A percentile compares a stretch with the other conserved stretches of the same genome.
Evolutionary conservation across 2,329 filamentous ascomycete species (phyloP).

Genomic region (Coniella lustricola): DNA sequence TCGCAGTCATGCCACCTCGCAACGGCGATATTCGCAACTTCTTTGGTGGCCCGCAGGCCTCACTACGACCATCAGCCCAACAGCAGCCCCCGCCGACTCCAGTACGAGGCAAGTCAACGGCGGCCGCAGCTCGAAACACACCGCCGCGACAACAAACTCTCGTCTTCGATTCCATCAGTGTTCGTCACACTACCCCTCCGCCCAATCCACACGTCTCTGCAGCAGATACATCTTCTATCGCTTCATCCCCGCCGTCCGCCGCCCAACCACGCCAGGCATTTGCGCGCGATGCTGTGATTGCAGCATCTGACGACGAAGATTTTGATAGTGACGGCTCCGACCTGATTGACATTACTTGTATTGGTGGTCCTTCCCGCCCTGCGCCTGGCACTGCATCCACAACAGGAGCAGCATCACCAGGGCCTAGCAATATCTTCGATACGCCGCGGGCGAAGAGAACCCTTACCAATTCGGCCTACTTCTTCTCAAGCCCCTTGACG

Average conservation of each 20-base stretch:
- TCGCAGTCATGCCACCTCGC: not conserved
- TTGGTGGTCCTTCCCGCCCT: conserved; percentile 12
- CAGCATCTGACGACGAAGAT: conserved; percentile 66
- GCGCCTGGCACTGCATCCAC: conserved; percentile 30
- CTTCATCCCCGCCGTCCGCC: conserved; percentile 18
- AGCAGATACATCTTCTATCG: conserved; percentile 1
- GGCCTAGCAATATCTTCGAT: conserved; percentile 22
- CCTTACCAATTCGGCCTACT: conserved; percentile 28
- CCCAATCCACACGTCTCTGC: not conserved
- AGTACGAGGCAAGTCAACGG: not conserved
- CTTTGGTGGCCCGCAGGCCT: conserved; percentile 24
- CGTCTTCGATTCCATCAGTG: not conserved
- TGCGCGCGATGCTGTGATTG: conserved; percentile 52
- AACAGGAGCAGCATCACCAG: conserved; percentile 32
- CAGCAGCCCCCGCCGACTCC: not conserved
- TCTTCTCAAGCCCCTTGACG: conserved; percentile 34
- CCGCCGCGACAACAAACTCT: not conserved
- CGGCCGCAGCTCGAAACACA: not conserved
- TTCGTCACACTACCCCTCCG: not conserved
- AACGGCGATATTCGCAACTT: conserved; percentile 32
- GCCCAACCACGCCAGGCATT: conserved; percentile 22
- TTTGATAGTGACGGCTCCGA: conserved; percentile 56
- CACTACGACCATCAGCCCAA: not conserved
- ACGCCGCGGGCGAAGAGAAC: conserved; percentile 44
- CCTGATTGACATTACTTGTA: conserved; percentile 42